phyloP scores from a whole-genome alignment of 2,329 filamentous ascomycete genomes.

The Metarhizium sp. region DNA sequence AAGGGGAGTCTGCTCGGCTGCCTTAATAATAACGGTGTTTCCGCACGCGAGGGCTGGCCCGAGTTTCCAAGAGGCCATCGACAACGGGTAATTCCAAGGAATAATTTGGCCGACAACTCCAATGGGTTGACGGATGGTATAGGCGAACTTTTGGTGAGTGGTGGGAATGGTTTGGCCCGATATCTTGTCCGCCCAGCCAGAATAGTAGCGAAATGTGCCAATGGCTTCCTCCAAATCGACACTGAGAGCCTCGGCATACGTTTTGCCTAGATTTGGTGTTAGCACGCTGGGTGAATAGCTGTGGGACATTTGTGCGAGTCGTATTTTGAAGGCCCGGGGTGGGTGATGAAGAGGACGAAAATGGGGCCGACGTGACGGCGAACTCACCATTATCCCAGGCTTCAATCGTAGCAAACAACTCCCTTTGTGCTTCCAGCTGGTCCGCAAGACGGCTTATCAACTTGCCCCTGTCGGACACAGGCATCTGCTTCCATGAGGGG shows the following conservation, averaged over 20 bases:
- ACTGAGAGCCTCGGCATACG: constrained; percentile 54
- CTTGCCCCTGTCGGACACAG: constrained; percentile 55
- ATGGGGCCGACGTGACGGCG: constrained; percentile 32
- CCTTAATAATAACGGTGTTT: constrained; percentile 47
- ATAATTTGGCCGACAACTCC: constrained; percentile 70
- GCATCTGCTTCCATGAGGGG: constrained; percentile 58
- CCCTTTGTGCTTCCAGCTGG: constrained; percentile 55
- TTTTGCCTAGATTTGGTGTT: constrained; percentile 73
- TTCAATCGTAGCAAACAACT: constrained; percentile 44
- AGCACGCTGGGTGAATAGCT: constrained; percentile 11
- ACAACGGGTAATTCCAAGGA: constrained; percentile 60
- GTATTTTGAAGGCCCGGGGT: too few relatives aligned
- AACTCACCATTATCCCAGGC: constrained; percentile 76
- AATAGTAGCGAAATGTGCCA: constrained; percentile 59
- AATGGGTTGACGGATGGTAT: constrained; percentile 66
- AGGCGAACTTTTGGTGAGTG: constrained; percentile 58
- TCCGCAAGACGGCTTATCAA: constrained; percentile 64
- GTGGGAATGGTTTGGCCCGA: constrained; percentile 69
- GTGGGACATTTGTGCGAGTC: too few relatives aligned
- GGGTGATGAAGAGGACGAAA: too few relatives aligned
- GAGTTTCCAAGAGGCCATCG: constrained; percentile 55
- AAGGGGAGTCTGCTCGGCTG: constrained; percentile 62
- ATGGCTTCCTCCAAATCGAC: constrained; percentile 49
- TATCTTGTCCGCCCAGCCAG: constrained; percentile 71
- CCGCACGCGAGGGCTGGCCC: constrained; percentile 63